Conservation (phyloP, 495 filamentous ascomycete genomes). For the Penicillium diatomitis region DNA sequence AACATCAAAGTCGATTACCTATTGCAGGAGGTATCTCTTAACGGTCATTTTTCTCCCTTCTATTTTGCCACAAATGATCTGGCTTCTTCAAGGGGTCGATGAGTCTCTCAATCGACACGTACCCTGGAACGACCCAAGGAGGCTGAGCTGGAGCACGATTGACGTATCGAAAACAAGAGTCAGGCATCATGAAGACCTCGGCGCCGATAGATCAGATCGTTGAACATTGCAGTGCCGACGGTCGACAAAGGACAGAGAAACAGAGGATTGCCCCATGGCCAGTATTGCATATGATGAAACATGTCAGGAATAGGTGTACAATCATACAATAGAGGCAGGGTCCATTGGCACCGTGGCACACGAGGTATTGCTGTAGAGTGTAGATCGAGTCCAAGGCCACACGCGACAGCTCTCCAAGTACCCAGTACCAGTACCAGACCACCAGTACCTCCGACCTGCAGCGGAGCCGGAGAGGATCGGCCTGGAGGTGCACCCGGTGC, state of each 20-base stretch:
- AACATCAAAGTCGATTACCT: not conserved
- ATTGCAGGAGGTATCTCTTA: no score
- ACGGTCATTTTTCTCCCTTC: no score
- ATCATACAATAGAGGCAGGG: no score
- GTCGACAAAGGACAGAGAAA: no score
- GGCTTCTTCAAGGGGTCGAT: not conserved
- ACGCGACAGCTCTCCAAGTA: conserved; percentile 1
- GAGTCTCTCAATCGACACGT: not conserved
- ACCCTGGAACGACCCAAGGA: not conserved
- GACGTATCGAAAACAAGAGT: conserved; percentile 1
- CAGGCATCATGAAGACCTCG: no score
- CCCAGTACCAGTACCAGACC: conserved; percentile 1
- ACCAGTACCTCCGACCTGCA: not conserved
- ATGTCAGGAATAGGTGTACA: no score
- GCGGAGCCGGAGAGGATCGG: conserved; percentile 20
- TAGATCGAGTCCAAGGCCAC: not conserved
- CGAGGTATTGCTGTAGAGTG: not conserved
- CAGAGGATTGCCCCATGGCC: no score
- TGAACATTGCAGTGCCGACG: no score
- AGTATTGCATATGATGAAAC: no score
- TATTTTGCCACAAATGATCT: not conserved
- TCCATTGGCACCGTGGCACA: no score
- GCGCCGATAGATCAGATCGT: no score
- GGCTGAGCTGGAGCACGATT: not conserved
- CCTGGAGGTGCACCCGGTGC: conserved; percentile 6